Percentiles rank a stretch among this genome's conserved stretches.
These are phyloP conservation scores for Colletotrichum tropicale DNA, from an alignment of 2,329 filamentous ascomycete species.

Conservation along the genomic window DNA sequence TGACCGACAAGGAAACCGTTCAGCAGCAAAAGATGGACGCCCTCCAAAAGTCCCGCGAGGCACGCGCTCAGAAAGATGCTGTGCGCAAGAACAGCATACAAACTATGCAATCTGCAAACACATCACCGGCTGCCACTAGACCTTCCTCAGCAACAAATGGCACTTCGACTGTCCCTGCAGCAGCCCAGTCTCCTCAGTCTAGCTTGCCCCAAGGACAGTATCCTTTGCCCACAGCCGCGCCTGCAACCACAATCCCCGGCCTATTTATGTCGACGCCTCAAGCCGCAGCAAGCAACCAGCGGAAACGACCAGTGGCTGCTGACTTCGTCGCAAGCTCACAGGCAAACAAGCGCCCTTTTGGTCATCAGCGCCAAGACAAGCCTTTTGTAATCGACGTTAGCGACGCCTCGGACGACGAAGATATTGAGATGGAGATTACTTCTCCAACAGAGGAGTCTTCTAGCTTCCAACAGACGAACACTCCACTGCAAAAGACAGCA, in stretches of 20 bases:
- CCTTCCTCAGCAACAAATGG: not conserved
- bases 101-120: not conserved
- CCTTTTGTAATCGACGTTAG: conserved; percentile 85
- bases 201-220: not conserved
- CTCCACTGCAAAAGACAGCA: conserved; percentile 36
- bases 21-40: conserved; percentile 81
- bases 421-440: conserved; percentile 72
- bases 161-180: not conserved
- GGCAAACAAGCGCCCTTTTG: conserved; percentile 64
- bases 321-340: conserved; percentile 68
- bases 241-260: conserved; percentile 37
- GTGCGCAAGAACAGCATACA: conserved; percentile 12
- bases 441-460: conserved; percentile 51
- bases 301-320: conserved; percentile 63
- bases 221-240: not conserved
- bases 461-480: conserved; percentile 33
- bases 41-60: conserved; percentile 63
- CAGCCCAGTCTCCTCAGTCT: not conserved
- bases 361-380: conserved; percentile 61
- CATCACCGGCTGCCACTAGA: not conserved
- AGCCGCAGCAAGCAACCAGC: conserved; percentile 27
- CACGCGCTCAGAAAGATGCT: conserved; percentile 39
- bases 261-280: conserved; percentile 36
- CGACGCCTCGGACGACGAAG: conserved; percentile 68
- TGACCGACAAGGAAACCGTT: conserved; percentile 72